phyloP scores from a whole-genome alignment of 1,139 yeast genomes.

The Meyerozyma guilliermondii region DNA sequence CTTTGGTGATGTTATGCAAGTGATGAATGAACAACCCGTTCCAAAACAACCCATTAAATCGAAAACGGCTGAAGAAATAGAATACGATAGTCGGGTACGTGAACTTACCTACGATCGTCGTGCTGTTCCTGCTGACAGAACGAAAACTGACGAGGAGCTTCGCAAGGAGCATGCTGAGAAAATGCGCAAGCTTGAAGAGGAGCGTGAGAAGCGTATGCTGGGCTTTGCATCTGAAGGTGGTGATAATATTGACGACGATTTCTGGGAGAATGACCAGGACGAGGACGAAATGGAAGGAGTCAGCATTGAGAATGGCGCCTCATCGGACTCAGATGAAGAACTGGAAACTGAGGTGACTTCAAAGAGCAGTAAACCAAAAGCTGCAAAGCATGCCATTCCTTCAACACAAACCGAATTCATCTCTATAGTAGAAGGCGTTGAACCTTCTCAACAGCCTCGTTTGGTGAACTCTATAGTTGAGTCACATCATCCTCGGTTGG shows the following conservation, averaged over 20 bases:
- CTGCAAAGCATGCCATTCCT: slow-evolving; percentile 46
- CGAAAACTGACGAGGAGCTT: slow-evolving; percentile 87
- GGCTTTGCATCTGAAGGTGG: slow-evolving; percentile 60
- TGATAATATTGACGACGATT: slow-evolving; percentile 63
- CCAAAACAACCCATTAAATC: slow-evolving; percentile 17
- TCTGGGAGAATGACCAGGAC: slow-evolving; percentile 55
- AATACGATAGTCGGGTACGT: slow-evolving; percentile 72
- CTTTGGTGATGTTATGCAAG: slow-evolving; percentile 73
- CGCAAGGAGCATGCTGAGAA: slow-evolving; percentile 63
- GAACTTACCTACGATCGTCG: slow-evolving; percentile 81
- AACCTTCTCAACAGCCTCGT: slow-evolving; percentile 40
- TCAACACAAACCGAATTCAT: slow-evolving; percentile 48
- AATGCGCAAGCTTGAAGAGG: slow-evolving; percentile 66
- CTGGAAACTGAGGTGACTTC: slow-evolving; percentile 12
- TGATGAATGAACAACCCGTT: slow-evolving; percentile 22
- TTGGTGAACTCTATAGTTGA: slow-evolving; percentile 54
- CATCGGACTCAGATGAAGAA: slow-evolving; percentile 16
- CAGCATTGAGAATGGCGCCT: slow-evolving; percentile 11
- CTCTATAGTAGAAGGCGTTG: slow-evolving; percentile 12
- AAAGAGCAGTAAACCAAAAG: neutral
- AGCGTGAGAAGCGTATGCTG: slow-evolving; percentile 79
- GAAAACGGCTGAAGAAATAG: slow-evolving; percentile 43
- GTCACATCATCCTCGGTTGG: slow-evolving; percentile 69
- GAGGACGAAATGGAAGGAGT: slow-evolving; percentile 25
- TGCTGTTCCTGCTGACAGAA: slow-evolving; percentile 94